Percentiles rank a stretch among this genome's conserved stretches.
phyloP scores from a whole-genome alignment of 2,329 filamentous ascomycete genomes.

The Aureobasidium sp. region DNA sequence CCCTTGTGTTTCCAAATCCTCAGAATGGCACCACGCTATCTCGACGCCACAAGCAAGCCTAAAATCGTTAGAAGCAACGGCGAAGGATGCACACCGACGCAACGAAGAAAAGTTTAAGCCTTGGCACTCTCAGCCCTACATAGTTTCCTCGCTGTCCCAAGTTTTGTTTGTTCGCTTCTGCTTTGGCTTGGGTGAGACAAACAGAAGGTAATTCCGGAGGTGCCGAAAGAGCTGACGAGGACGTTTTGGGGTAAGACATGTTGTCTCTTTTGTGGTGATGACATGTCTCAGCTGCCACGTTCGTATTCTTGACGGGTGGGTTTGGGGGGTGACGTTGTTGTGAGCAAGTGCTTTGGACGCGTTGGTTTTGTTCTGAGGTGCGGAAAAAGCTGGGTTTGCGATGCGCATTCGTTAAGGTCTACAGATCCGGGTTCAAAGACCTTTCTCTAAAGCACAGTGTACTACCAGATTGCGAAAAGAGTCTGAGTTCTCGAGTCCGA shows the following conservation, averaged over 20 bases:
- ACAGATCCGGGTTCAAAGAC: no score
- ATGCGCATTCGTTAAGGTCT: no score
- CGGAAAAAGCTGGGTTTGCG: no score
- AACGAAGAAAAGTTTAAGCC: neutral
- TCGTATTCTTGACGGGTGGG: no score
- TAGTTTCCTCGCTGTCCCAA: neutral
- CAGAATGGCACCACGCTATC: neutral
- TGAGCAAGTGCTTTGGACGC: no score
- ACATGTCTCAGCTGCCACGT: neutral
- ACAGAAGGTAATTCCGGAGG: neutral
- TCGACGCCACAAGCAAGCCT: neutral
- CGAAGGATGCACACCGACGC: neutral
- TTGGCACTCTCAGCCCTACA: neutral
- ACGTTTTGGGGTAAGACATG: neutral
- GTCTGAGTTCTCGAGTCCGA: neutral
- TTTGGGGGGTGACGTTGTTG: no score
- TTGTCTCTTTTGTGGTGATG: neutral
- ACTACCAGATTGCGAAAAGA: neutral
- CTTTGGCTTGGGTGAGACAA: no score
- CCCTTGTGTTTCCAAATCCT: neutral
- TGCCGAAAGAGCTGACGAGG: neutral
- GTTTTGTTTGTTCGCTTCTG: no score
- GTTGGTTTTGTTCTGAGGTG: no score
- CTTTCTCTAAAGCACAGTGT: neutral
- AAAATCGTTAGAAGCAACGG: neutral